Evolutionary conservation across 2,329 filamentous ascomycete species (phyloP), one percentile per base, ranked within the genome.

Genomic region (Hypoxylon sp.): DNA sequence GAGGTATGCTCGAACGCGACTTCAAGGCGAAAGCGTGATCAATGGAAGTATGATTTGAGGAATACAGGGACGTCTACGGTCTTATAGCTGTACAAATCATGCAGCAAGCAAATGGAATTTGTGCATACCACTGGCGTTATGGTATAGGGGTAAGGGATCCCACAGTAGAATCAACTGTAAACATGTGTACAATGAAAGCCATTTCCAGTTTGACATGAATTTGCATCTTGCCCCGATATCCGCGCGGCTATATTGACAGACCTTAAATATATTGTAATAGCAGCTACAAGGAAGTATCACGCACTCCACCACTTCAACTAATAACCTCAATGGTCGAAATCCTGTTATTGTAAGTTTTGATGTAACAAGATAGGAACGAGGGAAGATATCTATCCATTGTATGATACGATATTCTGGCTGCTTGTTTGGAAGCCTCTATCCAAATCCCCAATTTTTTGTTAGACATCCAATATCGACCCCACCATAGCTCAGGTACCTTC

Each of bases 401-500:
- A 17, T 47, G 54, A 47, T 57, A 17, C 46, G 47, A 57, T 54
- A 42, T 39, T 54, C 22, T 44, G 39, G 33, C n/a, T 35, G 26
- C 11, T 13, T 13, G 46, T 35, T 47, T 42, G 44, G 47, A 59
- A 64, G 62, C 24, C 57, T 46, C 24, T 55, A 51, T 48, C 42
- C 24, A 42, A 17, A 59, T 67, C 63, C 66, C 69, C 65, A 70
- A 58, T 67, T 67, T 67, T 67, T 69, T 26, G 44, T 58, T 50
- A 39, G 33, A 39, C 57, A 51, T 39, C 37, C 39, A 24, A 24
- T 31, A n/a, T 17, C 2, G 3, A 71, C 75, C 75, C 75, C 75
- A 74, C 75, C 71, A 76, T 71, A 76, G 74, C 75, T 75, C 50
- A 61, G 44, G 55, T 39, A 47, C 39, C 44, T 24, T 68, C 67